phyloP scores from a whole-genome alignment of 345 rosid genomes.

The Eucalyptus decipiens region DNA sequence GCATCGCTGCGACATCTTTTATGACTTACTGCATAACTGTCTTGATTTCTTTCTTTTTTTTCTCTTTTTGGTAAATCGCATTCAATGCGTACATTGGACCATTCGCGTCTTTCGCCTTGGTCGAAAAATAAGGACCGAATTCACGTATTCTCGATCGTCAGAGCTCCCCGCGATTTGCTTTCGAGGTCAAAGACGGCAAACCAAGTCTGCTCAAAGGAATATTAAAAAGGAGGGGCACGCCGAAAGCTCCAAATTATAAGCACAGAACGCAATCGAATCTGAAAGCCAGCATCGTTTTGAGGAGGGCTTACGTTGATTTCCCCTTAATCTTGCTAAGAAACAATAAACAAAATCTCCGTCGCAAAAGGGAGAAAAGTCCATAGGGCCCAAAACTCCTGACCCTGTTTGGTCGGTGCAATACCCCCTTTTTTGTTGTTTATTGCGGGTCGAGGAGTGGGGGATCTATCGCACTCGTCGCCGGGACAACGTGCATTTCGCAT shows the following conservation, averaged over 20 bases:
- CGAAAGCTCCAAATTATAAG: background rate
- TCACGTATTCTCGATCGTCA: background rate
- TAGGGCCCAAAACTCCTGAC: background rate
- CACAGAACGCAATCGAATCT: background rate
- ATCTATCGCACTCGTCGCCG: background rate
- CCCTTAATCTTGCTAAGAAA: background rate
- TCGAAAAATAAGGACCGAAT: background rate
- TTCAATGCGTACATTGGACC: background rate
- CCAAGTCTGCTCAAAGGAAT: background rate
- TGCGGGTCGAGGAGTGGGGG: background rate
- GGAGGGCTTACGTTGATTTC: background rate
- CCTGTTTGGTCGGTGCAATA: background rate
- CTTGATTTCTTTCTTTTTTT: too few relatives aligned
- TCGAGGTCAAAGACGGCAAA: background rate
- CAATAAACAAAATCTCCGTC: background rate
- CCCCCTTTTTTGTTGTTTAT: background rate
- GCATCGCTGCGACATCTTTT: accelerated
- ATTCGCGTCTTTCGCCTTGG: background rate
- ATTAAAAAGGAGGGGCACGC: background rate
- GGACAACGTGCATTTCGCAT: background rate
- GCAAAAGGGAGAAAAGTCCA: background rate
- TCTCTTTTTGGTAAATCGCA: background rate
- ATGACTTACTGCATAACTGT: background rate
- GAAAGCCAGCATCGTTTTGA: background rate
- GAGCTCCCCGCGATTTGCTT: background rate